Evolutionary conservation across 2,329 filamentous ascomycete species (phyloP).

Genomic region (Coleophoma cylindrospora): DNA sequence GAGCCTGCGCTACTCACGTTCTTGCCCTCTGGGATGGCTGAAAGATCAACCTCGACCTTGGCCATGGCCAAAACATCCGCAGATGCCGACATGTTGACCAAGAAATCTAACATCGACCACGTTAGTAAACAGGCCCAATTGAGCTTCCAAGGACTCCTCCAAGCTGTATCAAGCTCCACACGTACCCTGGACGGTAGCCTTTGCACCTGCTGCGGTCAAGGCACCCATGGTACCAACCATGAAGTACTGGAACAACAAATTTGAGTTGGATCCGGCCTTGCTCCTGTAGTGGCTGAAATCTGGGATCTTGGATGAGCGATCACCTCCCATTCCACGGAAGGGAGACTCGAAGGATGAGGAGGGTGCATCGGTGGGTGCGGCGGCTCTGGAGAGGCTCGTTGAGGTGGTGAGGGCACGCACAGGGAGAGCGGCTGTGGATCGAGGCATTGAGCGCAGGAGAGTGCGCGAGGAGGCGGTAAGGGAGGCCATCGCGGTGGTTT

Average conservation of each 20-base stretch:
- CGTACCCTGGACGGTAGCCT: slow-evolving; percentile 97
- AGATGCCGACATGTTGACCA: slow-evolving; percentile 99
- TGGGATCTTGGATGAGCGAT: slow-evolving; percentile 67
- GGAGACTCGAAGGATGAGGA: slow-evolving; percentile 52
- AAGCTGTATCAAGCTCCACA: slow-evolving; percentile 14
- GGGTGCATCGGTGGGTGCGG: slow-evolving; percentile 6
- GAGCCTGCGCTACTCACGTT: slow-evolving; percentile 61
- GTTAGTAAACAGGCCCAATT: slow-evolving; percentile 19
- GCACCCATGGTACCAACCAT: slow-evolving; percentile 96
- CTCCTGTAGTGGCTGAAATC: slow-evolving; percentile 85
- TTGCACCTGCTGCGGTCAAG: slow-evolving; percentile 86
- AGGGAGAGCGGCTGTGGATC: slow-evolving; percentile 31
- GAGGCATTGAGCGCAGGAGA: slow-evolving; percentile 56
- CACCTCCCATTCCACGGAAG: slow-evolving; percentile 47
- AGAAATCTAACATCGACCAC: slow-evolving; percentile 67
- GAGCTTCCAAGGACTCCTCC: not conserved
- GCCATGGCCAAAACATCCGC: slow-evolving; percentile 98
- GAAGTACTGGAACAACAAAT: slow-evolving; percentile 94
- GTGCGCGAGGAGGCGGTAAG: slow-evolving; percentile 64
- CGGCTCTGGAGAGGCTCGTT: slow-evolving; percentile 17
- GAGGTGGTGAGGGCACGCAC: slow-evolving; percentile 51
- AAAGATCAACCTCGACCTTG: slow-evolving; percentile 97
- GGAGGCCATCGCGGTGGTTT: slow-evolving; percentile 54
- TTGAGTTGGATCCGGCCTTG: slow-evolving; percentile 61
- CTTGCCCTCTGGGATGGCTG: slow-evolving; percentile 95